phyloP scores from a whole-genome alignment of 371 early-diverging fungal species.

The Dinochytrium kinnereticum region DNA sequence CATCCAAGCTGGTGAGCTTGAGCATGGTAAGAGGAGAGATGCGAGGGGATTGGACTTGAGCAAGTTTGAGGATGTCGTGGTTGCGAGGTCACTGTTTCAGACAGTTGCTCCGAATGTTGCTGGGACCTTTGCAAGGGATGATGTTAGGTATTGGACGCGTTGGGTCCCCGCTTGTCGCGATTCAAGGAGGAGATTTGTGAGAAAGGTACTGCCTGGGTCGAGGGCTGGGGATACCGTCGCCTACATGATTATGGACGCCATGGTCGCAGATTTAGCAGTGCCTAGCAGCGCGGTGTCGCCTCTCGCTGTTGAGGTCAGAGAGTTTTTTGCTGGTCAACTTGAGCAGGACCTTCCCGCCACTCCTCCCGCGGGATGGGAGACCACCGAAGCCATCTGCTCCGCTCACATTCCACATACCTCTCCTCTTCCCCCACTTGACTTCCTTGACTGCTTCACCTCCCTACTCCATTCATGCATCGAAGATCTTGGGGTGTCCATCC shows the following conservation, averaged over 20 bases:
- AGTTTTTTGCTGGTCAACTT: conserved; percentile 31
- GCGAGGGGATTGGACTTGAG: not conserved
- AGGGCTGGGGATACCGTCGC: conserved; percentile 29
- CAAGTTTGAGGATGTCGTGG: not conserved
- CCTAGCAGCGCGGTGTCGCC: not conserved
- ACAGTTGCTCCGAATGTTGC: conserved; percentile 20
- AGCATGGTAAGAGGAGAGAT: not conserved
- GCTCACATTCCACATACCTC: conserved; percentile 7
- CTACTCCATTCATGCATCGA: not conserved
- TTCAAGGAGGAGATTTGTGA: conserved; percentile 8
- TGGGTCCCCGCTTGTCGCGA: conserved; percentile 20
- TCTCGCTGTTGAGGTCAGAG: conserved; percentile 21
- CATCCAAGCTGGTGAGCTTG: not conserved
- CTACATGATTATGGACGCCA: conserved; percentile 22
- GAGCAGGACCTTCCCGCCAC: not conserved
- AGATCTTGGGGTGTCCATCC: not conserved
- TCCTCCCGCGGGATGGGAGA: not conserved
- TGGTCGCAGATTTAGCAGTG: conserved; percentile 18
- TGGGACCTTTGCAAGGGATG: conserved; percentile 27
- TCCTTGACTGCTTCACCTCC: not conserved
- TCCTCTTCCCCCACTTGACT: not conserved
- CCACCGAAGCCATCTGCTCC: not conserved
- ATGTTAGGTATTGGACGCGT: conserved; percentile 17
- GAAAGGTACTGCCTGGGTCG: conserved; percentile 10
- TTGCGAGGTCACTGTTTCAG: not conserved